Evolutionary conservation across 192 early-diverging fungal species (phyloP), one percentile per base, ranked within the genome.

Genomic region (Coemansia sp.): DNA sequence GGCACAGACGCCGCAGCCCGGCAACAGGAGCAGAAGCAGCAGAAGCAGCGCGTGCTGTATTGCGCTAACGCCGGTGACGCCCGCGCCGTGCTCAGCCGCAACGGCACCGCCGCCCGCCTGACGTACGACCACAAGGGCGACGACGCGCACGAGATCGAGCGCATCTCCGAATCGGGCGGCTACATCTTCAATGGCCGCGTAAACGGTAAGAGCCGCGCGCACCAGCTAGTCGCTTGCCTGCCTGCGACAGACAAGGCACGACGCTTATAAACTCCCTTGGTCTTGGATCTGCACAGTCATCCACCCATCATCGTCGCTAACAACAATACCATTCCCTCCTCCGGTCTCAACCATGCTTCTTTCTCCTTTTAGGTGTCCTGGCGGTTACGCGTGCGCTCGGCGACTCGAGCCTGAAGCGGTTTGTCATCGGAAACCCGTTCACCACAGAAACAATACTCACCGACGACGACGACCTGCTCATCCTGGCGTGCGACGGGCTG

Each of bases 101-200:
- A 83, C 38, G 91, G 92, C 24, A 65, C 72, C 30, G 96, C 95
- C 1, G 69, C 87, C 17, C 78, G 96, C 35, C 79, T 99, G 9
- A 91, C 95, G 5, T 99, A 97, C 58, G 96, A 99, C 77, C 96
- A 99, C 78, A 99, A 99, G 68, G 96, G 95, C 20, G 90, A 89
- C 18, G 95, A 99, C 64, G 64, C 78, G 19, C 77, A 79, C 30
- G 96, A 99, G 66, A 85, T 85, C n/a, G 86, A 87, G 46, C 81
- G 96, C 48, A 92, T 99, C 32, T 74, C 87, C 18, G 96, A 96
- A 43, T 79, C 88, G 9, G 96, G 96, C 25, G 96, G 96, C 11
- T 97, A 95, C 67, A 84, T 99, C 17, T 89, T 99, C 80, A 99
- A 99, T 65, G 91, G 93, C 51, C 85, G 96, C 8, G 96, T 99